Base-by-base conservation (phyloP, 1,284 basidiomycete species). In the Leccinum huronense region DNA sequence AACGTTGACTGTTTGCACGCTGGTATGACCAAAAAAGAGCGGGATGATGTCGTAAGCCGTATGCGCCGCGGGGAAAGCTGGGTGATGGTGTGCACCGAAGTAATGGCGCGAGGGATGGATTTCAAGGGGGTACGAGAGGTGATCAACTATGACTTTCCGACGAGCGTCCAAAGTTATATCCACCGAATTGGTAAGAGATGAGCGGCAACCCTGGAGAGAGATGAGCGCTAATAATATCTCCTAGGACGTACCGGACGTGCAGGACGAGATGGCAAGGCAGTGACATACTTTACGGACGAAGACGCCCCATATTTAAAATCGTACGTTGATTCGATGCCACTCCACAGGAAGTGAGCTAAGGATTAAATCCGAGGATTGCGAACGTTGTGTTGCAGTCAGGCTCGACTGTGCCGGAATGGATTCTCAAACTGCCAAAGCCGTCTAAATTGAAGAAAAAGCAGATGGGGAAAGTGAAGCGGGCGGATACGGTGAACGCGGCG, bases 51-150 rank as follows among this genome's bases (percentile, higher is more conserved):
- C 10, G 85, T 98, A 11, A 83, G 84, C 56, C 86, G 90, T 19
- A 98, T 99, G 87, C 88, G 93, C 55, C 82, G 83, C 69, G 97
- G 95, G 0, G 85, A 91, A 71, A 91, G 93, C 66, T 97, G 95
- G 95, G 86, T 95, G 31, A 86, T 97, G 83, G 85, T 97, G 58
- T 93, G 90, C 68, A 97, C 95, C 14, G 95, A 97, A 74, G 92
- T 97, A 42, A 91, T 97, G 89, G 95, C 94, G 11, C 85, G 97
- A 68, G 97, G 97, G 3, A 96, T 99, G 88, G 97, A 99, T 75
- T 98, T 99, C 81, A 93, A 93, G 75, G 95, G 95, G 13, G 90
- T 98, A 54, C 84, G 91, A 67, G 89, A 98, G 70, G 96, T 99
- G 11, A 91, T 99, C 75, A 99, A 98, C 77, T 98, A 95, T 73